phyloP scores from a whole-genome alignment of 1,284 basidiomycete genomes.

The Sanghuangporus baumii region DNA sequence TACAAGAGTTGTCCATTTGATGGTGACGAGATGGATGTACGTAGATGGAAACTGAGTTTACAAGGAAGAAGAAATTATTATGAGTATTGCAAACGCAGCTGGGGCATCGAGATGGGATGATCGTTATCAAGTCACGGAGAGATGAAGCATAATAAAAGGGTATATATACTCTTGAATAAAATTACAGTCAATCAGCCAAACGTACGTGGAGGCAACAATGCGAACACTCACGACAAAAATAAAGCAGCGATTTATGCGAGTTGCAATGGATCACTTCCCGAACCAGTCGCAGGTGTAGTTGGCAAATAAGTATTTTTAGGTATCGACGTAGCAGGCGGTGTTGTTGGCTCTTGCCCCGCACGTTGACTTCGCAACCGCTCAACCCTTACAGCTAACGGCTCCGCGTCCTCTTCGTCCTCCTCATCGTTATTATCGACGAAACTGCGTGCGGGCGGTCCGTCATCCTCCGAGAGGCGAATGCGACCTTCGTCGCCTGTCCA shows the following conservation, averaged over 20 bases:
- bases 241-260: not conserved
- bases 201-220: no score
- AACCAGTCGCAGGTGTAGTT: not conserved
- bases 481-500: slow-evolving; percentile 49
- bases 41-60: not conserved
- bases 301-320: not conserved
- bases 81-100: not conserved
- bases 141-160: no score
- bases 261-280: not conserved
- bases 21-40: not conserved
- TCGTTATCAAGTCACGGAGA: no score
- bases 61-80: not conserved
- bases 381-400: slow-evolving; percentile 14
- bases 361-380: slow-evolving; percentile 5
- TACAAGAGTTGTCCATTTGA: not conserved
- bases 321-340: not conserved
- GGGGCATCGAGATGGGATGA: not conserved
- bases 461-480: slow-evolving; percentile 66
- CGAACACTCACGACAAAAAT: no score
- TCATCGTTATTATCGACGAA: slow-evolving; percentile 62
- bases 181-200: no score
- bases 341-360: no score
- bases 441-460: slow-evolving; percentile 60
- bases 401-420: slow-evolving; percentile 34
- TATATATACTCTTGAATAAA: no score